phyloP scores from a whole-genome alignment of 768 basidiomycete species.

The Mycena vulgaris region DNA sequence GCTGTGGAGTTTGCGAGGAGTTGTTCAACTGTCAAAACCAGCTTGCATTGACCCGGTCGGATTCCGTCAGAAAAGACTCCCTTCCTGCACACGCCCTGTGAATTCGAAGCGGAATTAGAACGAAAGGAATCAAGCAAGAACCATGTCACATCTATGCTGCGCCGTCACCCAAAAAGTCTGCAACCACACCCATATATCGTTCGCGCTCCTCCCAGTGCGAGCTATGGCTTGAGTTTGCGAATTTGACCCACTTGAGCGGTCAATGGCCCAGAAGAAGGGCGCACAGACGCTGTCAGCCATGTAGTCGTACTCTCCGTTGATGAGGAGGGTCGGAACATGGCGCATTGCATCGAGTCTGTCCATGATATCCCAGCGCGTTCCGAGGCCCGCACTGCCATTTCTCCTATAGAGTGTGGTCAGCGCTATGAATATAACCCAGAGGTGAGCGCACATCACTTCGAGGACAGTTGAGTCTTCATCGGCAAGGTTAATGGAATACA shows the following conservation, averaged over 20 bases:
- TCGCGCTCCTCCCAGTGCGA: slow-evolving; percentile 52
- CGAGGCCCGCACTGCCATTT: slow-evolving; percentile 50
- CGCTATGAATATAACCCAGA: neutral
- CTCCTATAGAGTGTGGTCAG: slow-evolving; percentile 25
- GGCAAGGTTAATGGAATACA: slow-evolving; percentile 48
- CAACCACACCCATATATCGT: slow-evolving; percentile 45
- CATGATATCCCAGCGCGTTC: slow-evolving; percentile 45
- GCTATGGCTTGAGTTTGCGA: slow-evolving; percentile 49
- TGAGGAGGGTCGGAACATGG: slow-evolving; percentile 47
- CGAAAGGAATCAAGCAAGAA: too few relatives aligned
- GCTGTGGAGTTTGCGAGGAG: too few relatives aligned
- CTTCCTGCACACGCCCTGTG: too few relatives aligned
- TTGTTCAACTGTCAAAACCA: too few relatives aligned
- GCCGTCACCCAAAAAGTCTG: slow-evolving; percentile 40
- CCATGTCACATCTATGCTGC: too few relatives aligned
- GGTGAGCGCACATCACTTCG: slow-evolving; percentile 55
- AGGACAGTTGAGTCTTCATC: slow-evolving; percentile 65
- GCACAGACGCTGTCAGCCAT: slow-evolving; percentile 51
- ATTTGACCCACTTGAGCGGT: slow-evolving; percentile 50
- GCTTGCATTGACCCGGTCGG: too few relatives aligned
- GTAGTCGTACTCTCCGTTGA: slow-evolving; percentile 56
- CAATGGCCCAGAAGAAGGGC: slow-evolving; percentile 52
- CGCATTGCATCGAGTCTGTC: slow-evolving; percentile 44
- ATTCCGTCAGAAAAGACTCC: too few relatives aligned
- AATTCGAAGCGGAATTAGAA: too few relatives aligned